Conservation (phyloP, 2,329 filamentous ascomycete genomes). For the Xylaria sp. region DNA sequence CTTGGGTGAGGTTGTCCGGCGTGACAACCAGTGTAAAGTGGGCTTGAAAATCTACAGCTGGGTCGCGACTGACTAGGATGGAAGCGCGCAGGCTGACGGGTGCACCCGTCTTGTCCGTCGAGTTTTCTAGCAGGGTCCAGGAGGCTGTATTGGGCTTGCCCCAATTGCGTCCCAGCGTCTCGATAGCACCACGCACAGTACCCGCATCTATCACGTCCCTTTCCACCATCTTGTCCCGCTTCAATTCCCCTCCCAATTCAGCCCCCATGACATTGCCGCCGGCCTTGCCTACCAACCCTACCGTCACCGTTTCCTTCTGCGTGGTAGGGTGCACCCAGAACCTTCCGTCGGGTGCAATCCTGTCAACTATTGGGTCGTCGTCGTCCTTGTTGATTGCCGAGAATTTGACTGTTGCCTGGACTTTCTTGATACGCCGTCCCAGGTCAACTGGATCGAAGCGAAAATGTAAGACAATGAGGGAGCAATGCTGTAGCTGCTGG, state of each 20-base stretch:
- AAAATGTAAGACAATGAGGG: no score
- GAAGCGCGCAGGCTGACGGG: conserved; percentile 6
- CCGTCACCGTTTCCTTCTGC: no score
- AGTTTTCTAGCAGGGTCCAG: conserved; percentile 16
- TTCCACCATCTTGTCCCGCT: not conserved
- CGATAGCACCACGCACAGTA: not conserved
- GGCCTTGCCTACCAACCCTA: not conserved
- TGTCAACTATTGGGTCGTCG: no score
- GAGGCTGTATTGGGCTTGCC: conserved; percentile 12
- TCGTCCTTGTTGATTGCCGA: no score
- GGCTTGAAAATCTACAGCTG: not conserved
- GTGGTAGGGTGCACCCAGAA: no score
- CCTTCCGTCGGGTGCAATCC: no score
- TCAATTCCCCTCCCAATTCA: not conserved
- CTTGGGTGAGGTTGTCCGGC: conserved; percentile 1
- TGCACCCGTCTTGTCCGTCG: conserved; percentile 10
- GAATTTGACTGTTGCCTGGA: no score
- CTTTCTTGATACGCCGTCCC: no score
- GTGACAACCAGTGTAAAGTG: conserved; percentile 9
- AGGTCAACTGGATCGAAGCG: no score
- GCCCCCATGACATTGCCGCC: not conserved
- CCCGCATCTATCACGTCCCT: not conserved
- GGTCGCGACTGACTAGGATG: conserved; percentile 2
- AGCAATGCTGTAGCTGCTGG: no score
- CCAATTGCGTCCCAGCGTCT: conserved; percentile 9